These are phyloP conservation scores for Prunus padus DNA, from an alignment of 306 rosid species.

Conservation along the genomic window DNA sequence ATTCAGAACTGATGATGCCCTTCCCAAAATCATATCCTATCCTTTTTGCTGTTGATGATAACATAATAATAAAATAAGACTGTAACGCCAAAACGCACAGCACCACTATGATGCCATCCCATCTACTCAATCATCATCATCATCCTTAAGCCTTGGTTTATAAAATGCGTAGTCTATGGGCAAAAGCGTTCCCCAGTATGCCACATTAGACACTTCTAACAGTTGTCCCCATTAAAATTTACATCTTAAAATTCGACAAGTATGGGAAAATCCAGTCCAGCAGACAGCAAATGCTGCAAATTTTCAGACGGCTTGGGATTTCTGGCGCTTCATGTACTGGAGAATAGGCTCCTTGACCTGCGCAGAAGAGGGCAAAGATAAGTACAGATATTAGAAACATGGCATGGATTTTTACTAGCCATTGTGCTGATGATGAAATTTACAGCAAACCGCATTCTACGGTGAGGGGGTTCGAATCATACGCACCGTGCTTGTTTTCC, in stretches of 20 bases:
- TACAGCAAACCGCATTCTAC: neutral
- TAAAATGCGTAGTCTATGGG: neutral
- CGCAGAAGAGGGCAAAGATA: conserved; percentile 1
- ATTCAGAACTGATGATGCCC: too few species aligned
- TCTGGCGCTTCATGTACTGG: conserved; percentile 80
- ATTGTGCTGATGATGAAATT: neutral
- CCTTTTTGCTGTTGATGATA: too few species aligned
- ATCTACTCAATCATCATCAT: neutral
- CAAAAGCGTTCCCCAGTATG: neutral
- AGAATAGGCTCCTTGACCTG: conserved; percentile 92
- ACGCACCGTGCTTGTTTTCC: conserved; percentile 88
- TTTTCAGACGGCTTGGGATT: conserved; percentile 49
- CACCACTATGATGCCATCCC: neutral
- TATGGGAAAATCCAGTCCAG: neutral
- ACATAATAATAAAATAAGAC: too few species aligned
- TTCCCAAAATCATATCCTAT: too few species aligned
- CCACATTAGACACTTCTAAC: neutral
- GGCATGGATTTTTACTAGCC: neutral
- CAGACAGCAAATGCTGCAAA: neutral
- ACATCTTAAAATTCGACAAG: conserved; percentile 10
- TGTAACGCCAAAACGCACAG: neutral
- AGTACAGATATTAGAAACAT: conserved; percentile 1
- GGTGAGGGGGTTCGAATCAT: neutral
- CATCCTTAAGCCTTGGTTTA: neutral
- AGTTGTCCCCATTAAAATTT: neutral